Evolutionary conservation across 805 yeast genomes (phyloP), one percentile per base, ranked within the genome.

Genomic region (Clavispora vitiphila): DNA sequence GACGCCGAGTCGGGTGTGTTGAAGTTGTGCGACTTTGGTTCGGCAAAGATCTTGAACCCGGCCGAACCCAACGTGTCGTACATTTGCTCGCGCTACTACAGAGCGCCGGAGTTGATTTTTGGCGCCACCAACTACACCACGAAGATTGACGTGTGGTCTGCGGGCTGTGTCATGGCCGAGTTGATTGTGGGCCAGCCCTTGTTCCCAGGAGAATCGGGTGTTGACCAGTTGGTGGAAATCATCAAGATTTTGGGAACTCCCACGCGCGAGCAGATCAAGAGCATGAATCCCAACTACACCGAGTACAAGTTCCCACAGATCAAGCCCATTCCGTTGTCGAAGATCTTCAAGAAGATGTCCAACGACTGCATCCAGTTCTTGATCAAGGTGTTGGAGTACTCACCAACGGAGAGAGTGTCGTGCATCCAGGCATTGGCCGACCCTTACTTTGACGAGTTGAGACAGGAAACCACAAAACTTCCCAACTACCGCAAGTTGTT

Each of bases 131-230:
- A 90, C 64, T 93, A 93, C 65, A 88, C 98, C 7, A 89, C 97
- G 23, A 90, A 91, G 63, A 93, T 93, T 51, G 99, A 93, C 62
- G 80, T 93, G 37, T 93, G 99, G 99, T 86, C 96, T 11, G 88
- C 95, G 11, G 96, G 96, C 16, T 93, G 99, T 70, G 99, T 93
- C 18, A 89, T 93, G 87, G 98, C 98, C 4, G 99, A 93, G 67
- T 71, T 93, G 56, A 79, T 90, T 49, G 74, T 93, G 43, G 98
- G 99, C 14, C 97, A 89, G 61, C 99, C 99, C 11, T 71, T 93
- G 50, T 93, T 93, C 68, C 99, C 99, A 10, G 99, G 99, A 35
- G 98, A 93, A 61, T 82, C 90, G 46, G 98, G 99, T 29, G 91
- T 93, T 44, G 99, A 93, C 62, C 99, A 93, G 65, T 76, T 91